phyloP scores from a whole-genome alignment of 2,329 filamentous ascomycete species.

The Madurella fahalii region DNA sequence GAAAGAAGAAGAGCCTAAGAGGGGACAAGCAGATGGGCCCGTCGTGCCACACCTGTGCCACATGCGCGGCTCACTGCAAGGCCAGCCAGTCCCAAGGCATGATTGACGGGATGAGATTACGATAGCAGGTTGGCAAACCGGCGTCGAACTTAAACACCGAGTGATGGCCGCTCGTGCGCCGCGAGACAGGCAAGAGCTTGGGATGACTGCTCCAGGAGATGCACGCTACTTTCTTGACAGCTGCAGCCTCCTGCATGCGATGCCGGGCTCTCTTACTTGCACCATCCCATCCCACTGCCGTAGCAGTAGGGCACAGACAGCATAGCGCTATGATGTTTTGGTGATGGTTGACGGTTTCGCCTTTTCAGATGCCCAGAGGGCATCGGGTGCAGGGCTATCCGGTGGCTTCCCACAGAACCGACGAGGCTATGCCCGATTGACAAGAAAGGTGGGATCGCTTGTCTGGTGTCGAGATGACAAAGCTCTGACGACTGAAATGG shows the following conservation, averaged over 20 bases:
- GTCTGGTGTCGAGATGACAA: no score
- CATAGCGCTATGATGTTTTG: not conserved
- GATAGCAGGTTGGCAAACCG: slow-evolving; percentile 10
- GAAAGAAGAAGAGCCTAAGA: slow-evolving; percentile 7
- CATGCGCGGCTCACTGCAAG: slow-evolving; percentile 17
- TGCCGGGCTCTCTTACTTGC: not conserved
- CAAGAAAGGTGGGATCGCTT: not conserved
- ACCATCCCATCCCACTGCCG: not conserved
- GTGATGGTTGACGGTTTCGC: not conserved
- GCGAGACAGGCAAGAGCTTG: slow-evolving; percentile 4
- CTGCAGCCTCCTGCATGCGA: not conserved
- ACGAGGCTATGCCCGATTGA: not conserved
- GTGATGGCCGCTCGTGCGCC: slow-evolving; percentile 6
- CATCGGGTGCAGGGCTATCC: not conserved
- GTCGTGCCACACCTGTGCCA: slow-evolving; percentile 22
- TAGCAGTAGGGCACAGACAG: not conserved
- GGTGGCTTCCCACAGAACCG: not conserved
- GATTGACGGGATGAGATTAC: slow-evolving; percentile 22
- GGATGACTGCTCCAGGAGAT: slow-evolving; percentile 6
- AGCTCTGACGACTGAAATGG: no score
- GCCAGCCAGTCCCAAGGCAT: slow-evolving; percentile 20
- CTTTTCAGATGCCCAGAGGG: not conserved
- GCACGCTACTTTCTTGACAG: not conserved
- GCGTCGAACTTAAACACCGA: slow-evolving; percentile 15
- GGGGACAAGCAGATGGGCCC: slow-evolving; percentile 2